phyloP scores from a whole-genome alignment of 805 yeast genomes.

The Metschnikowia chrysomelidarum region DNA sequence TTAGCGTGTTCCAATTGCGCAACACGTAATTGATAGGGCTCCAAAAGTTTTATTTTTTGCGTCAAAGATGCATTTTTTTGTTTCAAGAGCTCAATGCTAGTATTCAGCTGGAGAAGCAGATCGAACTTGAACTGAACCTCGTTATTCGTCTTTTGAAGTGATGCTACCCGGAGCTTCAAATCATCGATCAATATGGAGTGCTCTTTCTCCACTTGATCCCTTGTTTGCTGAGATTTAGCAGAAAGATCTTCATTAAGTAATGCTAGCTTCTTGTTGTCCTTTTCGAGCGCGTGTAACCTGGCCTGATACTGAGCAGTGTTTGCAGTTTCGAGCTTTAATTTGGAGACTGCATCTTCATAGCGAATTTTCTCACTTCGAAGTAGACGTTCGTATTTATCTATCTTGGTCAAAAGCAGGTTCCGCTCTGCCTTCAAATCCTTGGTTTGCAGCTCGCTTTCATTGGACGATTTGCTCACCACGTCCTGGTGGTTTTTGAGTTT shows the following conservation, averaged over 20 bases:
- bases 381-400: constrained; percentile 21
- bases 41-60: constrained; percentile 37
- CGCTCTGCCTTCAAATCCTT: constrained; percentile 21
- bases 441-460: constrained; percentile 21
- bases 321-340: constrained; percentile 32
- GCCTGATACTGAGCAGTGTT: constrained; percentile 39
- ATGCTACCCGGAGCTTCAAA: constrained; percentile 17
- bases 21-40: constrained; percentile 42
- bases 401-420: constrained; percentile 10
- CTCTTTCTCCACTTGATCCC: constrained; percentile 11
- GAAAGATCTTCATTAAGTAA: constrained; percentile 31
- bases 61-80: constrained; percentile 50
- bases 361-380: constrained; percentile 24
- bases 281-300: constrained; percentile 31
- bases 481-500: constrained; percentile 32
- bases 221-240: constrained; percentile 25
- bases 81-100: constrained; percentile 50
- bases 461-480: constrained; percentile 21
- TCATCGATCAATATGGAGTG: constrained; percentile 25
- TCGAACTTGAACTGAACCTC: constrained; percentile 53
- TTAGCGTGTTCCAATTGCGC: constrained; percentile 51
- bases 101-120: constrained; percentile 45
- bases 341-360: constrained; percentile 35
- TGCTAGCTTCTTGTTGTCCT: constrained; percentile 27
- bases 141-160: constrained; percentile 47